Evolutionary conservation across 31 red algal species (phyloP).

Genomic region (Asparagopsis taxiformis): DNA sequence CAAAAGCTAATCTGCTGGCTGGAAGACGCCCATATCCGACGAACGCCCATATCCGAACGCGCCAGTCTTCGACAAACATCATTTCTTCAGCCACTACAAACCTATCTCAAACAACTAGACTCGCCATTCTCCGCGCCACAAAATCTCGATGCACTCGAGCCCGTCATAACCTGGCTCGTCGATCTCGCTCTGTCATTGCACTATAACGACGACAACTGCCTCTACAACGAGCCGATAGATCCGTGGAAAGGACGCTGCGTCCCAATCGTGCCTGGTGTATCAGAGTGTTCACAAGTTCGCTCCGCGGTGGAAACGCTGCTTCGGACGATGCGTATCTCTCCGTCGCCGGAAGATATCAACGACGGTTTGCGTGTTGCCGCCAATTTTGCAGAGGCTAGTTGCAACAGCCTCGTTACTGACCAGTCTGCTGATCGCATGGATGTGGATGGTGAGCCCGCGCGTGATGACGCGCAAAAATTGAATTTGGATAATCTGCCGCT

Average conservation of each 20-base stretch:
- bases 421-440: too few species aligned
- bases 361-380: slow-evolving; percentile 16
- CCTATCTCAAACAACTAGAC: slow-evolving; percentile 33
- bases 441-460: too few species aligned
- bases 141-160: background rate
- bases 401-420: too few species aligned
- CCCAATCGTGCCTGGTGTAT: slow-evolving; percentile 13
- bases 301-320: slow-evolving; percentile 9
- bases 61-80: slow-evolving; percentile 11
- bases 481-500: slow-evolving; percentile 26
- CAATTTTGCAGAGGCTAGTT: slow-evolving; percentile 10
- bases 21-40: slow-evolving; percentile 61
- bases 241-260: slow-evolving; percentile 43
- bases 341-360: background rate
- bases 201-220: slow-evolving; percentile 20
- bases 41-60: slow-evolving; percentile 7
- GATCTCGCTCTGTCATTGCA: slow-evolving; percentile 32
- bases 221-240: slow-evolving; percentile 36
- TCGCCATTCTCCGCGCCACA: slow-evolving; percentile 3
- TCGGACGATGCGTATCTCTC: slow-evolving; percentile 6
- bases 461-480: background rate
- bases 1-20: slow-evolving; percentile 66
- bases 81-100: slow-evolving; percentile 6
- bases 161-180: slow-evolving; percentile 13
- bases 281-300: background rate